A percentile compares a stretch with the other conserved stretches of the same genome.
Evolutionary conservation across 768 basidiomycete genomes (phyloP).

Genomic region (Phaeolepiota aurea): DNA sequence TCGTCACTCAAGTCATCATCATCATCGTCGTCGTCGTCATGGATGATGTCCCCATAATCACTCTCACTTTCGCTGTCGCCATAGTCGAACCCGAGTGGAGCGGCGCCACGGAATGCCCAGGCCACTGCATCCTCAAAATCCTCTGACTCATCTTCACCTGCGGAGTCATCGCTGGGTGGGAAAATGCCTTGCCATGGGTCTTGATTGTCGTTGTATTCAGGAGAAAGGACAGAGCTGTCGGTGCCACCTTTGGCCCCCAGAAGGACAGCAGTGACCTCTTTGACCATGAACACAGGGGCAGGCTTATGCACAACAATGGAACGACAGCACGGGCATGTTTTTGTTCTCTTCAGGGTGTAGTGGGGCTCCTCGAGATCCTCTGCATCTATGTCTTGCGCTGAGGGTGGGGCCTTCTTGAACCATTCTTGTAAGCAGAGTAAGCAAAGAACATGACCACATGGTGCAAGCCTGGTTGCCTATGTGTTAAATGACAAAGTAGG

Average conservation of each 20-base stretch:
- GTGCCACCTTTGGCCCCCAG: slow-evolving; percentile 27
- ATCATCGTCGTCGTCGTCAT: slow-evolving; percentile 24
- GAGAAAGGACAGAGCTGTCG: slow-evolving; percentile 9
- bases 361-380: slow-evolving; percentile 28
- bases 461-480: slow-evolving; percentile 42
- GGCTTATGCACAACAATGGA: slow-evolving; percentile 48
- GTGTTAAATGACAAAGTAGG: not conserved
- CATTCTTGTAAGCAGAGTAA: slow-evolving; percentile 65
- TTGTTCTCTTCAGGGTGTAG: slow-evolving; percentile 49
- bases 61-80: slow-evolving; percentile 9
- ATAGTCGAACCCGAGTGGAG: slow-evolving; percentile 5
- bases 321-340: slow-evolving; percentile 71
- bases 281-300: slow-evolving; percentile 62
- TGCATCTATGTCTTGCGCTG: slow-evolving; percentile 25
- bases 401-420: slow-evolving; percentile 61
- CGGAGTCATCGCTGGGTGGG: slow-evolving; percentile 26
- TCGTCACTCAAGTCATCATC: slow-evolving; percentile 26
- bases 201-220: slow-evolving; percentile 26
- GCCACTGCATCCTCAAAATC: slow-evolving; percentile 17
- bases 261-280: slow-evolving; percentile 44
- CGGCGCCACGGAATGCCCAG: slow-evolving; percentile 15
- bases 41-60: slow-evolving; percentile 9
- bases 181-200: slow-evolving; percentile 75
- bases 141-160: slow-evolving; percentile 27
- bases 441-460: slow-evolving; percentile 77